Percentiles rank a stretch among this genome's conserved stretches.
Evolutionary conservation across 331 rosid genomes (phyloP).

Genomic region (Arachis monticola): DNA sequence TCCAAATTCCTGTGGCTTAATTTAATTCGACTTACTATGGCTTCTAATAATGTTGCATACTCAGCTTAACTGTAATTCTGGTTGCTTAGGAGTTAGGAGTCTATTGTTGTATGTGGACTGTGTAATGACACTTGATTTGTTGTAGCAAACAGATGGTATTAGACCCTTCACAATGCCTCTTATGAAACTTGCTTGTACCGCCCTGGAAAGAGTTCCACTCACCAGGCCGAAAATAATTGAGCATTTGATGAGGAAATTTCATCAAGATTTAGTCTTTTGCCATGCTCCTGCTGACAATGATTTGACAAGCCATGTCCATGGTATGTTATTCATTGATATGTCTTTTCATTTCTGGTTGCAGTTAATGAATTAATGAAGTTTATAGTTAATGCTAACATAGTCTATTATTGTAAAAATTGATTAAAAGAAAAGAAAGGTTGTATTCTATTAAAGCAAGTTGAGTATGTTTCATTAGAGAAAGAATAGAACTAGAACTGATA

Average conservation of each 20-base stretch:
- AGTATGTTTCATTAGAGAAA: slow-evolving; percentile 4
- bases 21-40: neutral
- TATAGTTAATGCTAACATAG: slow-evolving; percentile 24
- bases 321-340: slow-evolving; percentile 51
- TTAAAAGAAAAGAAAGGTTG: neutral
- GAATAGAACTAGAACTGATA: neutral
- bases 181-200: slow-evolving; percentile 93
- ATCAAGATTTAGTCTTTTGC: slow-evolving; percentile 87
- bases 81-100: slow-evolving; percentile 10
- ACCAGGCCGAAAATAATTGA: slow-evolving; percentile 78
- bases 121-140: slow-evolving; percentile 36
- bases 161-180: slow-evolving; percentile 98
- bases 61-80: slow-evolving; percentile 25
- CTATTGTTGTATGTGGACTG: slow-evolving; percentile 14
- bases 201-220: slow-evolving; percentile 90
- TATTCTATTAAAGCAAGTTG: slow-evolving; percentile 14
- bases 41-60: neutral
- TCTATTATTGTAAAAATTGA: neutral
- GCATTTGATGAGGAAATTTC: slow-evolving; percentile 72
- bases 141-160: slow-evolving; percentile 85
- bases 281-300: slow-evolving; percentile 76
- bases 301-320: slow-evolving; percentile 67
- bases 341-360: neutral
- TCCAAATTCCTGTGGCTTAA: neutral
- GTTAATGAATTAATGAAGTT: slow-evolving; percentile 1